phyloP scores from a whole-genome alignment of 805 yeast species.

The Kazachstania viticola region DNA sequence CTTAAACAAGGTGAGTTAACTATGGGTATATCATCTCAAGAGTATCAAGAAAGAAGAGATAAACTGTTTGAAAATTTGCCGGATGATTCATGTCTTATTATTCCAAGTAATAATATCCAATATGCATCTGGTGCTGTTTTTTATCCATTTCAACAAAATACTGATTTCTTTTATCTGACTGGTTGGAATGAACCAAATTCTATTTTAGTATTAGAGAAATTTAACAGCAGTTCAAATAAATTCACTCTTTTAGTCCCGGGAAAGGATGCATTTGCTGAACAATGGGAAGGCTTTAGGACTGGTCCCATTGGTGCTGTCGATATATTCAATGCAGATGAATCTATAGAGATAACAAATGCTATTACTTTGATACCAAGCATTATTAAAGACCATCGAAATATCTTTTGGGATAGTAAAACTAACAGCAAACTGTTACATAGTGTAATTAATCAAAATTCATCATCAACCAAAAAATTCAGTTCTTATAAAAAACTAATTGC shows the following conservation, averaged over 20 bases:
- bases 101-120: constrained; percentile 61
- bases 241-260: constrained; percentile 82
- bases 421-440: constrained; percentile 7
- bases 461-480: constrained; percentile 2
- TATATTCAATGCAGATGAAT: constrained; percentile 78
- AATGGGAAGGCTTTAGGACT: constrained; percentile 92
- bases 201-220: constrained; percentile 51
- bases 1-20: constrained; percentile 71
- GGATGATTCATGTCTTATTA: constrained; percentile 47
- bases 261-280: constrained; percentile 62
- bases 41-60: constrained; percentile 64
- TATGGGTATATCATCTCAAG: constrained; percentile 76
- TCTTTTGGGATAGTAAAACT: constrained; percentile 37
- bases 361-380: constrained; percentile 1
- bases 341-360: constrained; percentile 30
- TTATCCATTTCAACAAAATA: constrained; percentile 85
- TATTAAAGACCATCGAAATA: no score
- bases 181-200: constrained; percentile 92
- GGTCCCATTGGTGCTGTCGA: constrained; percentile 77
- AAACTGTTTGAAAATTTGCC: constrained; percentile 49
- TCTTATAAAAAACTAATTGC: constrained; percentile 14
- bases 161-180: constrained; percentile 72
- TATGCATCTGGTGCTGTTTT: constrained; percentile 87
- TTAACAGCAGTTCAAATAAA: no score
- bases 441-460: not conserved